Evolutionary conservation across 495 filamentous ascomycete species (phyloP).

Genomic region (Entonaema liquescens): DNA sequence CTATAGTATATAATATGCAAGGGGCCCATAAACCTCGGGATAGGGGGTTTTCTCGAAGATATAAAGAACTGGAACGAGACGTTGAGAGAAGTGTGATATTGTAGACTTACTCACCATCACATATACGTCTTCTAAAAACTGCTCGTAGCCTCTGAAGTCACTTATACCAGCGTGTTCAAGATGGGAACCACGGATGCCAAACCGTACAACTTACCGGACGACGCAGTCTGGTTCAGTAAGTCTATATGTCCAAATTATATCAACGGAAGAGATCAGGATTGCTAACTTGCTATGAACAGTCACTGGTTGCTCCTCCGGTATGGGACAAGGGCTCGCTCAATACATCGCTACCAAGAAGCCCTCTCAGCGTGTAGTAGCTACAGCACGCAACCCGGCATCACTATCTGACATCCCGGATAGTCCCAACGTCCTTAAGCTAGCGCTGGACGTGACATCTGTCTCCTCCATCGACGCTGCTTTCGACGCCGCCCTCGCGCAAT

Average conservation of each 20-base stretch:
- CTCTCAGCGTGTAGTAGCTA: constrained; percentile 59
- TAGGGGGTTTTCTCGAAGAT: neutral
- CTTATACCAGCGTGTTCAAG: neutral
- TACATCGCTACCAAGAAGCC: constrained; percentile 38
- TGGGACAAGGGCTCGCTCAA: constrained; percentile 55
- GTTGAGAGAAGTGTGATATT: neutral
- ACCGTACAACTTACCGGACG: constrained; percentile 55
- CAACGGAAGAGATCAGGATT: neutral
- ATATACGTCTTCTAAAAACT: neutral
- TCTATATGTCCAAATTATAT: neutral
- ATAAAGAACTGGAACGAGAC: neutral
- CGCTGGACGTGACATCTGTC: constrained; percentile 55
- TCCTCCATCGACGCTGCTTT: constrained; percentile 55
- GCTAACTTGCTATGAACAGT: constrained; percentile 41
- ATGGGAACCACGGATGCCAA: constrained; percentile 47
- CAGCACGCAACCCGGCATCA: constrained; percentile 49
- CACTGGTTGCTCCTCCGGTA: constrained; percentile 61
- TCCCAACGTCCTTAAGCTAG: constrained; percentile 54
- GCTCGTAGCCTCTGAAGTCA: neutral
- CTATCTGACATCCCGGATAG: constrained; percentile 54
- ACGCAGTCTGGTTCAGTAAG: constrained; percentile 63
- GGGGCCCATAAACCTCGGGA: neutral
- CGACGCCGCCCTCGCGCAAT: constrained; percentile 46
- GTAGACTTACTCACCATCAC: neutral
- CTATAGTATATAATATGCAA: neutral